phyloP scores from a whole-genome alignment of 176 grass and related monocot species.

The Leersia perrieri region DNA sequence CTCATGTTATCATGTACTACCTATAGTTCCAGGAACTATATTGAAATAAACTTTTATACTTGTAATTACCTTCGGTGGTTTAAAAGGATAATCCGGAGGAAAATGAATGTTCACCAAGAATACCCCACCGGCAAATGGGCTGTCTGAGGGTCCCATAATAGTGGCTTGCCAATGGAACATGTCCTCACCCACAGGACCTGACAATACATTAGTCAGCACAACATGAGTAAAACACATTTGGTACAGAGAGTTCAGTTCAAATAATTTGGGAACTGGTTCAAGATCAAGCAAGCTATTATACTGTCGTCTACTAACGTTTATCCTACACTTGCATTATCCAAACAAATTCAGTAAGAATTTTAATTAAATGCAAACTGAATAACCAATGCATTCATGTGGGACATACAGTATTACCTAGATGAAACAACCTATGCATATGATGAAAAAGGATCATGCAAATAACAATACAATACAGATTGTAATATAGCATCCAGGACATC shows the following conservation, averaged over 20 bases:
- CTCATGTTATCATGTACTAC: not conserved
- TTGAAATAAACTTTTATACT: not conserved
- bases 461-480: not conserved
- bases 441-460: not conserved
- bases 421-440: not conserved
- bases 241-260: not conserved
- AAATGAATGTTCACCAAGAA: slow-evolving; percentile 95
- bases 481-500: not conserved
- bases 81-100: slow-evolving; percentile 93
- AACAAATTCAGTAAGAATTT: not conserved
- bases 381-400: not conserved
- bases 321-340: not conserved
- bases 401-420: not conserved
- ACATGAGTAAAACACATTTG: not conserved
- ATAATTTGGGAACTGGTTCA: not conserved
- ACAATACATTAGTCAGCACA: not conserved
- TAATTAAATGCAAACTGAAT: not conserved
- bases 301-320: not conserved
- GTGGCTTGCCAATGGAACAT: slow-evolving; percentile 95
- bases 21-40: not conserved
- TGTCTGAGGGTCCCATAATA: slow-evolving; percentile 85
- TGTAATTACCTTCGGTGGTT: slow-evolving; percentile 79
- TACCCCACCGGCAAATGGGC: slow-evolving; percentile 81
- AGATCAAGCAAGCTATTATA: not conserved
- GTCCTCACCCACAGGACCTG: slow-evolving; percentile 87